A percentile compares a stretch with the other conserved stretches of the same genome.
These are phyloP conservation scores for Trichoderma koningiopsis DNA, from an alignment of 2,329 filamentous ascomycete genomes.

Conservation along the genomic window DNA sequence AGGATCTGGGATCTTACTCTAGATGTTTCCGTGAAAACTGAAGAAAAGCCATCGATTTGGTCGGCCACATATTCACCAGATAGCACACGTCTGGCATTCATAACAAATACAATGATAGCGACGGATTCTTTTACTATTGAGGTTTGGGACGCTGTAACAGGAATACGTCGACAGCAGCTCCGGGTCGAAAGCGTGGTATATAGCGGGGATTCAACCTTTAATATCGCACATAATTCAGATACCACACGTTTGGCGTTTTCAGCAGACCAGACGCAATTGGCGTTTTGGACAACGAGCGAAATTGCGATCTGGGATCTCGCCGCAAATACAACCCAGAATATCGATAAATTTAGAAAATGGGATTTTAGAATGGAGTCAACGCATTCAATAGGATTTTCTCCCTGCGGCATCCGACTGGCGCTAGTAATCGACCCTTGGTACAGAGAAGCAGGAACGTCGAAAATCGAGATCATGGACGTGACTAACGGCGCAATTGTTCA, in stretches of 20 bases:
- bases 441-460: no score
- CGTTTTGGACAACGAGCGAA: background rate
- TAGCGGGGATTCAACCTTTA: no score
- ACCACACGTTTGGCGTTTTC: no score
- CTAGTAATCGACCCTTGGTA: no score
- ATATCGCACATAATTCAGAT: no score
- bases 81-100: background rate
- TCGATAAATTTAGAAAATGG: no score
- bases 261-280: background rate
- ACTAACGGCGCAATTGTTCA: background rate
- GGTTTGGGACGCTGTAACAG: background rate
- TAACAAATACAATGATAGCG: no score
- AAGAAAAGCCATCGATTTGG: accelerated
- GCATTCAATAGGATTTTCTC: background rate
- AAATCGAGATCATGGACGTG: background rate
- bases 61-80: background rate
- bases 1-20: background rate
- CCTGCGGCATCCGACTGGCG: background rate
- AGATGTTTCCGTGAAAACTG: background rate
- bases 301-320: background rate
- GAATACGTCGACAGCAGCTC: background rate
- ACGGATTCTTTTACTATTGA: background rate
- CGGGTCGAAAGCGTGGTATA: no score
- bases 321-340: background rate
- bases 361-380: no score